Percentiles rank a stretch among this genome's conserved stretches.
These are phyloP conservation scores for Suhomyces guaymorum DNA, from an alignment of 1,139 yeast species.

Conservation along the genomic window DNA sequence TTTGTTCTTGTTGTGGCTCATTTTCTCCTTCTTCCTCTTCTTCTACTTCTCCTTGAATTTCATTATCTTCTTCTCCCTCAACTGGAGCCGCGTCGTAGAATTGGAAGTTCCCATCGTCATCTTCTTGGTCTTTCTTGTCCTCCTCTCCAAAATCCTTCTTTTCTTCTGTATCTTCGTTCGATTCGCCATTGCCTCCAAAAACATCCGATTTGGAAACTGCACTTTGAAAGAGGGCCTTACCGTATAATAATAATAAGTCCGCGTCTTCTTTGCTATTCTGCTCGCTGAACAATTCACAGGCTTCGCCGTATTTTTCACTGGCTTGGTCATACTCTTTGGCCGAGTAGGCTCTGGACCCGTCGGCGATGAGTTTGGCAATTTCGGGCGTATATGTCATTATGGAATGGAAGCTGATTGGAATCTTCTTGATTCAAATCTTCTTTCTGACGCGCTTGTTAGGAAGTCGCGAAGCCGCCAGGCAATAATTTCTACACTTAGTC, in stretches of 20 bases:
- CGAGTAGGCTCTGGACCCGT: constrained; percentile 65
- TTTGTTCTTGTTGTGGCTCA: constrained; percentile 19
- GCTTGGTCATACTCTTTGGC: constrained; percentile 67
- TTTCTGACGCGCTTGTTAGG: too few species aligned
- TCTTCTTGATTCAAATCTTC: too few species aligned
- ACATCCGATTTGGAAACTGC: constrained; percentile 79
- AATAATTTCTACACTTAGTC: too few species aligned
- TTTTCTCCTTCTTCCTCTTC: constrained; percentile 22
- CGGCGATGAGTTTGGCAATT: constrained; percentile 49
- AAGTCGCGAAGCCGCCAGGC: too few species aligned
- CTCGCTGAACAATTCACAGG: constrained; percentile 59
- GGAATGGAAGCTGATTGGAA: too few species aligned
- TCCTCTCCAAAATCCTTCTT: constrained; percentile 23
- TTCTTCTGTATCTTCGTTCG: constrained; percentile 20
- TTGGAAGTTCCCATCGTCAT: constrained; percentile 45
- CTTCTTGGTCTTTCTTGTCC: constrained; percentile 19
- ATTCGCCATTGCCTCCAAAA: constrained; percentile 56
- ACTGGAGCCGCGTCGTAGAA: constrained; percentile 53
- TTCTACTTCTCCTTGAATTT: constrained; percentile 25
- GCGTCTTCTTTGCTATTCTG: constrained; percentile 62
- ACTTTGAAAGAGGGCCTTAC: constrained; percentile 74
- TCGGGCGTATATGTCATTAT: constrained; percentile 29
- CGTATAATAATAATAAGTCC: constrained; percentile 72
- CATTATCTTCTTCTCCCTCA: constrained; percentile 44
- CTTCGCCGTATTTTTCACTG: constrained; percentile 69